Conservation (phyloP, 1,139 yeast genomes). For the Arxiozyma slooffiae region DNA sequence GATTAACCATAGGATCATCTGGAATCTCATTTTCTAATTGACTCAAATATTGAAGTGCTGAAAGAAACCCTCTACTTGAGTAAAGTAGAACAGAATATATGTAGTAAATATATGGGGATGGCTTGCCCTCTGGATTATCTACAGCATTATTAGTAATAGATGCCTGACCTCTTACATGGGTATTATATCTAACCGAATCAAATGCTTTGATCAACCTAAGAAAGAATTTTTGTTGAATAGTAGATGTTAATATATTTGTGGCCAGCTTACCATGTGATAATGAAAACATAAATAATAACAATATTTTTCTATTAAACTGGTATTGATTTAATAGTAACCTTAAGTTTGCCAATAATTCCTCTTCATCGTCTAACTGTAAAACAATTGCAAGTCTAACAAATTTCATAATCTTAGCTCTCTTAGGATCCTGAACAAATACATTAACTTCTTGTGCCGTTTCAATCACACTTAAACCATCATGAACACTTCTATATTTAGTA, state of each 20-base stretch:
- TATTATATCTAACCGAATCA: conserved; percentile 53
- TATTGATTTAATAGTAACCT: conserved; percentile 55
- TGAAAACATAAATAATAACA: conserved; percentile 57
- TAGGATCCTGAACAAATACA: conserved; percentile 58
- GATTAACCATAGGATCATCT: conserved; percentile 68
- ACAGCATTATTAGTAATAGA: conserved; percentile 45
- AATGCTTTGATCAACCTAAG: conserved; percentile 82
- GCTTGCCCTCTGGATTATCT: conserved; percentile 35
- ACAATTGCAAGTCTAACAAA: conserved; percentile 61
- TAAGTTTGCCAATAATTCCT: conserved; percentile 44
- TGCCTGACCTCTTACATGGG: conserved; percentile 67
- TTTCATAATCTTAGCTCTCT: conserved; percentile 47
- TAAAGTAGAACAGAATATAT: conserved; percentile 73
- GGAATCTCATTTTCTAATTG: conserved; percentile 55
- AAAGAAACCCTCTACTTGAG: conserved; percentile 72
- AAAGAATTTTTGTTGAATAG: conserved; percentile 81
- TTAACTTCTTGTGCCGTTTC: conserved; percentile 68
- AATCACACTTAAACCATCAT: conserved; percentile 60
- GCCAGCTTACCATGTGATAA: conserved; percentile 41
- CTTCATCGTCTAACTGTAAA: conserved; percentile 43
- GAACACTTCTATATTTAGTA: conserved; percentile 52
- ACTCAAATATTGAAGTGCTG: conserved; percentile 60
- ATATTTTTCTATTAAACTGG: conserved; percentile 66
- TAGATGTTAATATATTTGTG: conserved; percentile 55
- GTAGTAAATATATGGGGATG: conserved; percentile 63